Evolutionary conservation across 371 early-diverging fungal genomes (phyloP).

Genomic region (Batkoa obscura): DNA sequence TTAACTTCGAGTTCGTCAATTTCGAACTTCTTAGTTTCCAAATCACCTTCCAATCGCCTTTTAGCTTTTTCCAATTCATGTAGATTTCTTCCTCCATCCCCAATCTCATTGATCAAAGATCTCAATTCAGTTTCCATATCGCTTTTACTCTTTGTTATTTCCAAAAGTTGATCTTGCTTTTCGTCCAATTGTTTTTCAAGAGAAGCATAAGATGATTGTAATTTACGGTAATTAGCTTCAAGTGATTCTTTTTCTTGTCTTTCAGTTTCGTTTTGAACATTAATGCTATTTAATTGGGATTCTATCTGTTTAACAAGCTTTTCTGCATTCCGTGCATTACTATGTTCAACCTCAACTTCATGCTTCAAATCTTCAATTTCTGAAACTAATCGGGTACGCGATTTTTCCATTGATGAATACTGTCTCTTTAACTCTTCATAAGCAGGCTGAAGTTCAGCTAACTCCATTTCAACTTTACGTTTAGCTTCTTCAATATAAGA

Average conservation of each 20-base stretch:
- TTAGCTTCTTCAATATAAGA: conserved; percentile 41
- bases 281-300: conserved; percentile 23
- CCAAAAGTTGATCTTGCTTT: conserved; percentile 22
- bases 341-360: conserved; percentile 52
- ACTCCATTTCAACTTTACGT: conserved; percentile 31
- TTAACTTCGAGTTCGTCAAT: conserved; percentile 36
- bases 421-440: conserved; percentile 32
- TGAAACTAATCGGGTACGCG: conserved; percentile 29
- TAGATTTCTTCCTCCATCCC: conserved; percentile 49
- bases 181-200: conserved; percentile 33
- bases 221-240: conserved; percentile 30
- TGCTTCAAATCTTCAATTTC: conserved; percentile 53
- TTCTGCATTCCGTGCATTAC: conserved; percentile 33
- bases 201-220: conserved; percentile 33
- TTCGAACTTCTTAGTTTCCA: conserved; percentile 33
- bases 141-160: conserved; percentile 33
- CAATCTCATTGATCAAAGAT: conserved; percentile 53
- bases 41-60: conserved; percentile 29
- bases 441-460: conserved; percentile 33
- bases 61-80: conserved; percentile 52
- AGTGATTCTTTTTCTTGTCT: conserved; percentile 40
- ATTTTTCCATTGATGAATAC: conserved; percentile 36
- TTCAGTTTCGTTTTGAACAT: conserved; percentile 32
- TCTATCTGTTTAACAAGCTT: conserved; percentile 32
- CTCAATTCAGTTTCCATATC: conserved; percentile 52